These are phyloP conservation scores for Coemansia sp. DNA, from an alignment of 192 early-diverging fungal genomes.

Conservation along the genomic window DNA sequence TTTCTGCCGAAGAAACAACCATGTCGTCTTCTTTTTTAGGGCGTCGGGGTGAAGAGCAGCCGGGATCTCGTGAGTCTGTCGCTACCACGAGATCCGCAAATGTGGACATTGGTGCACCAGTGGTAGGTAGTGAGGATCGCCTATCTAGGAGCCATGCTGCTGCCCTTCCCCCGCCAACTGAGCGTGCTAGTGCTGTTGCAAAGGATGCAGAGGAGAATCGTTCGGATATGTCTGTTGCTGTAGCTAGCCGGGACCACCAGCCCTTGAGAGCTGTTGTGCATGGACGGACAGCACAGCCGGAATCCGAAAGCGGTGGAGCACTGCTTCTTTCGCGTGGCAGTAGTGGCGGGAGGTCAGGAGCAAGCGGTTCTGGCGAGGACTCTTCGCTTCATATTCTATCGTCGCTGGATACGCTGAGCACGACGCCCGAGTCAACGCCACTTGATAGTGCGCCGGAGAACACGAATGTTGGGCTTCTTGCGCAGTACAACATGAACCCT, in stretches of 20 bases:
- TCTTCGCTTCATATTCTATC: slow-evolving; percentile 42
- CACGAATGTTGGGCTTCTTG: slow-evolving; percentile 39
- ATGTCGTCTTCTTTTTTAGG: slow-evolving; percentile 47
- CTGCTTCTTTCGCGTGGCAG: slow-evolving; percentile 16
- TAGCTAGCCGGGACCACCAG: not conserved
- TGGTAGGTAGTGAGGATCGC: not conserved
- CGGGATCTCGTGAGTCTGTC: not conserved
- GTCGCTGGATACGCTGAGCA: slow-evolving; percentile 41
- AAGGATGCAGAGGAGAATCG: not conserved
- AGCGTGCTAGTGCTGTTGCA: not conserved
- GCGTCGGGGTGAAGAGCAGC: slow-evolving; percentile 40
- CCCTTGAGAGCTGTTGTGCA: not conserved
- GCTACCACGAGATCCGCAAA: slow-evolving; percentile 3
- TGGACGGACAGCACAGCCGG: not conserved
- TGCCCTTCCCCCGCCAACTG: slow-evolving; percentile 1
- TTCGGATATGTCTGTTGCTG: not conserved
- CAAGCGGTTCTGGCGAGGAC: slow-evolving; percentile 35
- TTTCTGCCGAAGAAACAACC: not conserved
- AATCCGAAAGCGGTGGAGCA: slow-evolving; percentile 2
- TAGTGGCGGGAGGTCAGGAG: slow-evolving; percentile 31
- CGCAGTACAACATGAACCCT: slow-evolving; percentile 46
- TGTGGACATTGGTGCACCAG: not conserved
- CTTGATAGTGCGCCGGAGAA: slow-evolving; percentile 41
- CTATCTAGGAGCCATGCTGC: slow-evolving; percentile 8
- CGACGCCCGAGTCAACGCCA: slow-evolving; percentile 38